Evolutionary conservation across 2,329 filamentous ascomycete species (phyloP).

Genomic region (Cercospora beticola): DNA sequence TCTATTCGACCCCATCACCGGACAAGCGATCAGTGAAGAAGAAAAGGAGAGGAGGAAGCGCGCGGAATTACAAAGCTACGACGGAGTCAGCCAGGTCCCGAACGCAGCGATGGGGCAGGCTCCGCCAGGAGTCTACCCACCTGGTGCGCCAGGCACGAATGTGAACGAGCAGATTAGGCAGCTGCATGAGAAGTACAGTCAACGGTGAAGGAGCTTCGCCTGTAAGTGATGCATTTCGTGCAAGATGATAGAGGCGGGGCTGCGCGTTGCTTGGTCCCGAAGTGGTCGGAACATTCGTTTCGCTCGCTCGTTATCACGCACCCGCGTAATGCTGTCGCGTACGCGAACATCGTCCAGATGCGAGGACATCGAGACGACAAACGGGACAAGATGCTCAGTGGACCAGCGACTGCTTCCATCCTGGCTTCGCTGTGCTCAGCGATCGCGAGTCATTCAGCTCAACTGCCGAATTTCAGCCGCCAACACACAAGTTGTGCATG

Average conservation of each 20-base stretch:
- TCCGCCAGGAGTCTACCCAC: constrained; percentile 41
- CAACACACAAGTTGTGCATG: not conserved
- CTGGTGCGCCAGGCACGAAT: constrained; percentile 54
- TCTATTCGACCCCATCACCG: constrained; percentile 74
- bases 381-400: not conserved
- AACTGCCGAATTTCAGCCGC: not conserved
- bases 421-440: not conserved
- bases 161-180: constrained; percentile 40
- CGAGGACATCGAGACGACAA: not conserved
- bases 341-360: not conserved
- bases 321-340: not conserved
- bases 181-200: constrained; percentile 35
- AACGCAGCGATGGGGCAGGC: constrained; percentile 49
- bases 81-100: constrained; percentile 47
- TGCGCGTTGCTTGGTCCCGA: not conserved
- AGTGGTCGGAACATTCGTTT: not conserved
- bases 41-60: constrained; percentile 64
- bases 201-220: constrained; percentile 15
- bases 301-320: not conserved
- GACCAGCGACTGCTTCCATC: not conserved
- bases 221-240: not conserved
- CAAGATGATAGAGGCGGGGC: not conserved
- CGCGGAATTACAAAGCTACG: constrained; percentile 64
- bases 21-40: constrained; percentile 62
- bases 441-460: not conserved